A percentile compares a stretch with the other conserved stretches of the same genome.
These are phyloP conservation scores for Marchantia polymorpha DNA, from an alignment of 225 moss, liverwort and hornwort species.

Conservation along the genomic window DNA sequence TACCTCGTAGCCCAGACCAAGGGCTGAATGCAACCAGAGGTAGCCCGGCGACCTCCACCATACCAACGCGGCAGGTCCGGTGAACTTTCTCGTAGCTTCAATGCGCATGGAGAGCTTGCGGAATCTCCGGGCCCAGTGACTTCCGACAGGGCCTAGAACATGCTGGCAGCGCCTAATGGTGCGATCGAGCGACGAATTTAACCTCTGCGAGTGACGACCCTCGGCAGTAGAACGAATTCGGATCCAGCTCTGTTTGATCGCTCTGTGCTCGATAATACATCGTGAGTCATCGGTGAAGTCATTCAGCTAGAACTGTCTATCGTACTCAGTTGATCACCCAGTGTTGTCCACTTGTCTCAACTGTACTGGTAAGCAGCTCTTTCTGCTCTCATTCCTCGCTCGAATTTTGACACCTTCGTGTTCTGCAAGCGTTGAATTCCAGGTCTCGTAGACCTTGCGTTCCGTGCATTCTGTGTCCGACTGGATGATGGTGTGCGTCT, in stretches of 20 bases:
- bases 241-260: background rate
- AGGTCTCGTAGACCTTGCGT: too few relatives aligned
- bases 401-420: too few relatives aligned
- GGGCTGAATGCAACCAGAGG: too few relatives aligned
- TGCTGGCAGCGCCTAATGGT: background rate
- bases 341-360: too few relatives aligned
- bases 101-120: background rate
- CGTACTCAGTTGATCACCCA: too few relatives aligned
- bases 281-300: background rate
- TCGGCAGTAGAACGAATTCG: background rate
- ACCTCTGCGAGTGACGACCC: background rate
- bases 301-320: background rate
- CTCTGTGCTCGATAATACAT: too few relatives aligned
- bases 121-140: background rate
- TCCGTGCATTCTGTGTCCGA: too few relatives aligned
- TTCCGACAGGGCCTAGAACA: conserved; percentile 5
- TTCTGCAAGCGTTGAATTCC: too few relatives aligned
- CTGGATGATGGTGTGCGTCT: too few relatives aligned
- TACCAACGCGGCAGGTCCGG: background rate
- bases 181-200: background rate
- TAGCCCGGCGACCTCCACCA: background rate
- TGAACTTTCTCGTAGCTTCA: conserved; percentile 8
- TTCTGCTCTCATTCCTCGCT: too few relatives aligned
- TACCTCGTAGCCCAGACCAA: too few relatives aligned
- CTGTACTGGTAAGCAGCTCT: too few relatives aligned